These are phyloP conservation scores for Vaccinium corymbosum DNA, from an alignment of 148 eudicot species.

Conservation along the genomic window DNA sequence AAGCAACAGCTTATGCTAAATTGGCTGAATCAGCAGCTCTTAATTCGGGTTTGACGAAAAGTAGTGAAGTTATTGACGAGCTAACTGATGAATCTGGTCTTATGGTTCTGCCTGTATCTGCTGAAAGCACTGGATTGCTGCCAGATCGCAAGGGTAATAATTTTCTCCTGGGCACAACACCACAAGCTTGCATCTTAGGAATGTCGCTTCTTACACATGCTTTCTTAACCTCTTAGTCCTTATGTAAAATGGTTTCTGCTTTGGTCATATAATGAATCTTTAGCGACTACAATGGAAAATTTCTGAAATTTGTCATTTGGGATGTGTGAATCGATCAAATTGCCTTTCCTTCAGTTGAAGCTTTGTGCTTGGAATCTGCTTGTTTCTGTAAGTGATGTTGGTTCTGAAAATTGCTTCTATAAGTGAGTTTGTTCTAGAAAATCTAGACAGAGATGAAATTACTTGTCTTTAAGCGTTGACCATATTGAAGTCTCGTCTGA, in stretches of 20 bases:
- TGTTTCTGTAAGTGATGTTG: slow-evolving; percentile 6
- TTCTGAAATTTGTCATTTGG: not conserved
- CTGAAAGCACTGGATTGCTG: slow-evolving; percentile 76
- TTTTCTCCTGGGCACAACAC: not conserved
- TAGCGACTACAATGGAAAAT: not conserved
- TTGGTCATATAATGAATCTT: not conserved
- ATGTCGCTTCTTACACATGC: not conserved
- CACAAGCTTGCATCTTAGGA: not conserved
- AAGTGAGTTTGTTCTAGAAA: not conserved
- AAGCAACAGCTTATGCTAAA: slow-evolving; percentile 67
- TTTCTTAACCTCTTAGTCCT: not conserved
- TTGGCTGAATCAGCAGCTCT: slow-evolving; percentile 59
- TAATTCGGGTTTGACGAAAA: slow-evolving; percentile 22
- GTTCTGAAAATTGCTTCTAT: not conserved
- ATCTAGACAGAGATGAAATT: not conserved
- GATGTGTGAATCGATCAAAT: not conserved
- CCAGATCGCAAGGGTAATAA: slow-evolving; percentile 60
- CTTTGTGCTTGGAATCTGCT: not conserved
- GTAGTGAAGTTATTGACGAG: slow-evolving; percentile 23
- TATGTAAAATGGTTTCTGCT: not conserved
- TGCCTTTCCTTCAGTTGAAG: not conserved
- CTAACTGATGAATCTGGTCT: slow-evolving; percentile 71
- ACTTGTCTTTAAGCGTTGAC: not conserved
- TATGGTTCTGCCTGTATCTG: slow-evolving; percentile 86
- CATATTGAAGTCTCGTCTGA: not conserved